Conservation (phyloP, 2,329 filamentous ascomycete species). For the Clonostachys sp. region DNA sequence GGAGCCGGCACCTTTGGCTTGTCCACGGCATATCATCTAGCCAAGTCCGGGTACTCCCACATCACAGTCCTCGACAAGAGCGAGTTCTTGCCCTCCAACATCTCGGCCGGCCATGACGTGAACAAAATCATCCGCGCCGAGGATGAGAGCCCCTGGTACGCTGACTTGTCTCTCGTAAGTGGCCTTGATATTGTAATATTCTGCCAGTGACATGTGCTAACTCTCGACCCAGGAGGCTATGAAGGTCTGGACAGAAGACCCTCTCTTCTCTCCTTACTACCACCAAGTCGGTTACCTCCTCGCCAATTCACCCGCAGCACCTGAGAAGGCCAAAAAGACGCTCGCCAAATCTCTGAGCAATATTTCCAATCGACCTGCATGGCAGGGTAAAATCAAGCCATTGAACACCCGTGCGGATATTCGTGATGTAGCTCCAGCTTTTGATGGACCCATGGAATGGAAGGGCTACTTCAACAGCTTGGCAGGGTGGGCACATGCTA, state of each 20-base stretch:
- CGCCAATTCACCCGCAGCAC: slow-evolving; percentile 37
- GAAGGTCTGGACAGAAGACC: slow-evolving; percentile 36
- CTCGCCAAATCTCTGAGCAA: slow-evolving; percentile 22
- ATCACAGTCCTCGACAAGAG: slow-evolving; percentile 40
- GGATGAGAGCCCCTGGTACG: slow-evolving; percentile 52
- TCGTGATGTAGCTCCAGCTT: slow-evolving; percentile 29
- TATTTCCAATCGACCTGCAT: slow-evolving; percentile 29
- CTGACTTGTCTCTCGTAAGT: slow-evolving; percentile 42
- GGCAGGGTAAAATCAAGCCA: slow-evolving; percentile 26
- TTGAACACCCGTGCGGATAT: slow-evolving; percentile 33
- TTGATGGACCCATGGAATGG: slow-evolving; percentile 46
- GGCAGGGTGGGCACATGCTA: slow-evolving; percentile 53
- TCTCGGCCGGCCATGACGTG: slow-evolving; percentile 51
- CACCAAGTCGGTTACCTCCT: slow-evolving; percentile 32
- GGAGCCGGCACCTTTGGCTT: slow-evolving; percentile 46
- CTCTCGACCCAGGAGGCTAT: slow-evolving; percentile 32
- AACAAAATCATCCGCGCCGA: slow-evolving; percentile 58
- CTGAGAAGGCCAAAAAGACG: slow-evolving; percentile 38
- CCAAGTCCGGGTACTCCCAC: slow-evolving; percentile 33
- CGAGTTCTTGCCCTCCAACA: slow-evolving; percentile 1
- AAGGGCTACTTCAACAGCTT: slow-evolving; percentile 54
- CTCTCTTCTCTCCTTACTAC: slow-evolving; percentile 46
- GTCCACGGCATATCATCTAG: slow-evolving; percentile 41
- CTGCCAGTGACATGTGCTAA: neutral
- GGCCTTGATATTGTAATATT: neutral